Base-by-base conservation (phyloP, 768 basidiomycete species). In the Chlorophyllum brunneum region DNA sequence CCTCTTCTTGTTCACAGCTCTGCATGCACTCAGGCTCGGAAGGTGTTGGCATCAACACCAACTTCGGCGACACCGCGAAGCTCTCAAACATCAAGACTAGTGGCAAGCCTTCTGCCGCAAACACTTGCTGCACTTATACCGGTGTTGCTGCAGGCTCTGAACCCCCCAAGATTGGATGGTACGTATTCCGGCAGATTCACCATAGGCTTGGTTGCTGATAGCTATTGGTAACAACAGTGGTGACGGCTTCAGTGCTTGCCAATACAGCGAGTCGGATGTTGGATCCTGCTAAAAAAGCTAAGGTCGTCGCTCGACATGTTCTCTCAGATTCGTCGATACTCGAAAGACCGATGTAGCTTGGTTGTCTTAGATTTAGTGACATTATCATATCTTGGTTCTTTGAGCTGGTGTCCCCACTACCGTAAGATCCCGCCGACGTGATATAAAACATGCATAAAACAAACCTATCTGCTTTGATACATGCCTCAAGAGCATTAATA, bases 131-230 rank as follows among this genome's bases (percentile, higher is more conserved):
- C 52, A 61, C 64, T 4, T 65, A 65, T 51, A 48, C 24, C 18
- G 63, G 64, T 47, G 63, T 63, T 24, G 26, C 42, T 4, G 29
- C 59, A 29, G 63, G 64, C 15, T 58, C 57, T n/a, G 64, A 65
- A 36, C 64, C 64, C 15, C 20, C 55, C 13, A 65, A 65, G 54
- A 65, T 65, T 34, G 64, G 64, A 54, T 64, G 64, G 64, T 64
- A 55, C 43, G 64, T 24, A 10, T 41, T 18, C 18, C 3, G 13
- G 38, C 5, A 26, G 10, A 8, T 11, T 31, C 9, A 36, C n/a
- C 11, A 24, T 24, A 5, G 24, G 11, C 36, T 31, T 11, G 20
- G 27, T 16, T 38, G 30, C 16, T 56, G 24, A 44, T 6, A n/a
- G 31, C 7, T 2, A 51, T 18, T 26, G 10, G 13, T 18, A 6